phyloP scores from a whole-genome alignment of 805 yeast species.

The Candida qinlingensis region DNA sequence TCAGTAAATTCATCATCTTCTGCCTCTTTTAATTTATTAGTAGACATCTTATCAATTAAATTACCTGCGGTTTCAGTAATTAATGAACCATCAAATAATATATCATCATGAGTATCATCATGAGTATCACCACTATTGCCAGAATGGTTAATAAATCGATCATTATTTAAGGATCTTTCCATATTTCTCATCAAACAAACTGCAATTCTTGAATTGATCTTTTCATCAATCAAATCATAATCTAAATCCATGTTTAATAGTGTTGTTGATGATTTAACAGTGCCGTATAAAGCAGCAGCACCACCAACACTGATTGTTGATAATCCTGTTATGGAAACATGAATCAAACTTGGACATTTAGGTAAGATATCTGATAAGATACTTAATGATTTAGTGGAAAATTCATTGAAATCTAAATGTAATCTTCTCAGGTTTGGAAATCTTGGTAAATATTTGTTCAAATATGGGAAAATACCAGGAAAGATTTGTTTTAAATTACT shows the following conservation, averaged over 20 bases:
- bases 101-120: conserved; percentile 44
- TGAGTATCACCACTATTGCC: conserved; percentile 15
- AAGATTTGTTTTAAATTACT: conserved; percentile 65
- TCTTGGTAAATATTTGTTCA: conserved; percentile 62
- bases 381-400: conserved; percentile 50
- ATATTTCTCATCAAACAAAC: conserved; percentile 78
- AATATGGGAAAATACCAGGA: conserved; percentile 51
- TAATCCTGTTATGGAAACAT: conserved; percentile 66
- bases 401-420: conserved; percentile 65
- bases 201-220: conserved; percentile 67
- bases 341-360: conserved; percentile 58
- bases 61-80: conserved; percentile 71
- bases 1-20: conserved; percentile 30
- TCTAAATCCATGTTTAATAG: conserved; percentile 67
- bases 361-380: conserved; percentile 64
- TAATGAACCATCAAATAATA: conserved; percentile 71
- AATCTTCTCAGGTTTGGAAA: conserved; percentile 60
- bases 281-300: conserved; percentile 60
- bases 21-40: conserved; percentile 9
- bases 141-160: conserved; percentile 7
- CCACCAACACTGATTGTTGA: conserved; percentile 50
- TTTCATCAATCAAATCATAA: conserved; percentile 51
- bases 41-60: conserved; percentile 39
- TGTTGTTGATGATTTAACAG: conserved; percentile 61
- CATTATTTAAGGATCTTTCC: conserved; percentile 47